These are phyloP conservation scores for Ceratocystis huliohia DNA, from an alignment of 2,329 filamentous ascomycete species.

Conservation along the genomic window DNA sequence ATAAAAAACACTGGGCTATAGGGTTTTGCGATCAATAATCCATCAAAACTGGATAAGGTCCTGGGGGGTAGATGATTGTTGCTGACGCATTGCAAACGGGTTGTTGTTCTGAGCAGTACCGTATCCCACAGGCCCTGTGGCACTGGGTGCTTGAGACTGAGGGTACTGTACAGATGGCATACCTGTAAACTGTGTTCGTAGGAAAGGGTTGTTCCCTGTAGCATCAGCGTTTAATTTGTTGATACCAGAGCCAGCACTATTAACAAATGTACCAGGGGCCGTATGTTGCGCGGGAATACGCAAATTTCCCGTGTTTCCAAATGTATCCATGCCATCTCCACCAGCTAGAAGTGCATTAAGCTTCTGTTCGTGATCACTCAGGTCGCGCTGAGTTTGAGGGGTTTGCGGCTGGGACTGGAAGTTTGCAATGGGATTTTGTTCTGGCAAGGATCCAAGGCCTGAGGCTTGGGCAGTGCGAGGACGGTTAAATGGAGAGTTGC, in stretches of 20 bases:
- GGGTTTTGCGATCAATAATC: not conserved
- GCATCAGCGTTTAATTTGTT: slow-evolving; percentile 56
- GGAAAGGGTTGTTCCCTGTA: slow-evolving; percentile 79
- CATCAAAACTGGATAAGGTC: slow-evolving; percentile 52
- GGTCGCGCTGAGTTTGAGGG: slow-evolving; percentile 43
- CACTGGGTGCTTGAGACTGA: slow-evolving; percentile 39
- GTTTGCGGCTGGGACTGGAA: slow-evolving; percentile 33
- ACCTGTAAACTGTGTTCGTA: slow-evolving; percentile 71
- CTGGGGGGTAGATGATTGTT: slow-evolving; percentile 36
- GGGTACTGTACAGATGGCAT: slow-evolving; percentile 48
- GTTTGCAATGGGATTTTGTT: slow-evolving; percentile 62
- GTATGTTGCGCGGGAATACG: slow-evolving; percentile 95
- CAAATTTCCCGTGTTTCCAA: slow-evolving; percentile 90
- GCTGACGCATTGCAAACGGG: slow-evolving; percentile 41
- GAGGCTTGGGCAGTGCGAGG: slow-evolving; percentile 45
- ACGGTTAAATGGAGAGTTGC: slow-evolving; percentile 41
- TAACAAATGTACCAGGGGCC: slow-evolving; percentile 89
- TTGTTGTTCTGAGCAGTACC: slow-evolving; percentile 39
- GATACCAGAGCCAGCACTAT: slow-evolving; percentile 76
- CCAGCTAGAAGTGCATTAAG: slow-evolving; percentile 76
- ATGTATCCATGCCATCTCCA: slow-evolving; percentile 92
- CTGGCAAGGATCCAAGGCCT: slow-evolving; percentile 61
- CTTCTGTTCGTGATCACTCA: slow-evolving; percentile 54
- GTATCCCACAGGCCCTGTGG: slow-evolving; percentile 45
- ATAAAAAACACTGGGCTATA: not conserved